Conservation (phyloP, 306 rosid species). For the Quercus ilex region DNA sequence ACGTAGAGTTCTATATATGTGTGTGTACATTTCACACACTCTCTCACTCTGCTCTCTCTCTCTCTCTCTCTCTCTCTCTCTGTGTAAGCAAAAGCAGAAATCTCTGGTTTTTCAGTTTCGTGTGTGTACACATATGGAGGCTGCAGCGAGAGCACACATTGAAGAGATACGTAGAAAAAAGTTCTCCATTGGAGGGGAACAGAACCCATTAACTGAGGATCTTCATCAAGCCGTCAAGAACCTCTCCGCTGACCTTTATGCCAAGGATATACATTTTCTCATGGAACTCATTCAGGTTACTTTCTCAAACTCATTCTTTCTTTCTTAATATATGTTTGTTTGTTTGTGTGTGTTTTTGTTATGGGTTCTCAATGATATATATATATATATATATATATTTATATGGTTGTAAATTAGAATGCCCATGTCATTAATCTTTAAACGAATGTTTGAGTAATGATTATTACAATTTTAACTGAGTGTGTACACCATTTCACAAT, state of each 20-base stretch:
- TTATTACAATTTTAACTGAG: too few species aligned
- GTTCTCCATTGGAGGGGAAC: slow-evolving; percentile 53
- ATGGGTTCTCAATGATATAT: too few species aligned
- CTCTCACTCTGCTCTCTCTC: too few species aligned
- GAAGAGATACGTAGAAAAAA: slow-evolving; percentile 46
- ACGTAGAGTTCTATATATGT: neutral
- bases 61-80: neutral
- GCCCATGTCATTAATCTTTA: too few species aligned
- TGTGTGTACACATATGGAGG: slow-evolving; percentile 17
- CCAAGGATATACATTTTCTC: slow-evolving; percentile 67
- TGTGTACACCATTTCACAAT: too few species aligned
- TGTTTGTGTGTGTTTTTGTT: too few species aligned
- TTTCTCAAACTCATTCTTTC: neutral
- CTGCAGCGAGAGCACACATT: slow-evolving; percentile 41
- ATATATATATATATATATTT: too few species aligned
- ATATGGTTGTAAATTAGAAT: too few species aligned
- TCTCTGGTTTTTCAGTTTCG: neutral
- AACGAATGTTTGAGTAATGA: too few species aligned
- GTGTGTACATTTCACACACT: neutral
- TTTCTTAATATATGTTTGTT: too few species aligned
- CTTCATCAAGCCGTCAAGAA: slow-evolving; percentile 56
- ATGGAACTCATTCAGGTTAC: slow-evolving; percentile 77
- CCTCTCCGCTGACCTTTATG: slow-evolving; percentile 64
- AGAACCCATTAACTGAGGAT: slow-evolving; percentile 42
- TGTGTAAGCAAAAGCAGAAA: neutral